Evolutionary conservation across 345 rosid genomes (phyloP), one percentile per base, ranked within the genome.

Genomic region (Camelina hispida): DNA sequence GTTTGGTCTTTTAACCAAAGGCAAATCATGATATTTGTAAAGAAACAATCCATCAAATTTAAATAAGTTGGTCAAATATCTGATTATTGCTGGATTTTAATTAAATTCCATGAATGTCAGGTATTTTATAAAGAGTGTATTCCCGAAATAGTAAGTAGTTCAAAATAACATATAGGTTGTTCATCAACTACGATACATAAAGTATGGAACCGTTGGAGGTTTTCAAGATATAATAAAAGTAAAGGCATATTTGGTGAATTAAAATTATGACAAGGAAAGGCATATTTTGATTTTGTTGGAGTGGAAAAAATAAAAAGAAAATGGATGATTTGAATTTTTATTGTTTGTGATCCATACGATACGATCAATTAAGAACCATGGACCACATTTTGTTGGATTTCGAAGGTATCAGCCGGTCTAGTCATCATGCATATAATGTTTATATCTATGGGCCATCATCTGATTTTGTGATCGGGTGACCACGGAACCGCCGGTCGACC

Each of bases 401-500:
- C 20, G 2, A 43, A 38, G 38, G 69, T 62, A 69, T 62, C 30
- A 28, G 30, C 5, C 42, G 25, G 30, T 56, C 73, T 16, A 56
- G 5, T 56, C 54, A 69, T 56, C 55, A 16, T 68, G 17, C 40
- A 68, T 25, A 3, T 17, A 43, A 10, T 42, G 1, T 52, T 23
- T 54, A 50, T 43, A 51, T 70, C 15, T 59, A 47, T 48, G 58
- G 66, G 42, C 52, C 68, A 60, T 61, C 42, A 60, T 61, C 42
- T 61, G 20, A 51, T 38, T 28, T 38, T 72, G 52, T 52, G 32
- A 61, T 50, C 15, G 68, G 16, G 68, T 62, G 16, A 62, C 38
- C 53, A 43, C 44, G 14, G 52, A 43, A 62, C 66, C 35, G 50
- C 34, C 35, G 25, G 15, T 50, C 35, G 30, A 43, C 67, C 22